Evolutionary conservation across 2,329 filamentous ascomycete species (phyloP).

Genomic region (Epichloe sibirici): DNA sequence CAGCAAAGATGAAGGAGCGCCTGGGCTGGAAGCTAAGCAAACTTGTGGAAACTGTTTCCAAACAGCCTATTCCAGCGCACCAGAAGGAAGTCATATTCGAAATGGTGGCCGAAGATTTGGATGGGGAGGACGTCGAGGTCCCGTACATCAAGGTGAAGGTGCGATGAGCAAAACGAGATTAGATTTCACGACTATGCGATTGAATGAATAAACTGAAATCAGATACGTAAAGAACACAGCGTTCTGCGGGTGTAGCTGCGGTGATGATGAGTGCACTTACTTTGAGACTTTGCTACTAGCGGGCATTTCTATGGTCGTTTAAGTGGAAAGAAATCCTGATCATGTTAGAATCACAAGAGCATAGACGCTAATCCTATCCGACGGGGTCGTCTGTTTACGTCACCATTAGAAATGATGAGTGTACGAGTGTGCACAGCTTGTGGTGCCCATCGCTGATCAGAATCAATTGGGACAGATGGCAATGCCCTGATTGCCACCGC

Average conservation of each 20-base stretch:
- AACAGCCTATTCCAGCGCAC: conserved; percentile 81
- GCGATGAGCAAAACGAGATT: conserved; percentile 12
- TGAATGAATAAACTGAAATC: background rate
- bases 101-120: conserved; percentile 79
- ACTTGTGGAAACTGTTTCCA: conserved; percentile 77
- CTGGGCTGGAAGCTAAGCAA: conserved; percentile 74
- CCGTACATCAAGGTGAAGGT: conserved; percentile 90
- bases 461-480: too few species aligned
- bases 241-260: background rate
- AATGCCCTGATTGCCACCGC: too few species aligned
- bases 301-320: too few species aligned
- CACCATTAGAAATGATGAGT: conserved; percentile 19
- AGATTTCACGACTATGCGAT: conserved; percentile 5
- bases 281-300: background rate
- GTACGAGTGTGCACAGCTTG: background rate
- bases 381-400: conserved; percentile 16
- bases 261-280: background rate
- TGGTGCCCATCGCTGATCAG: background rate
- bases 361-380: background rate
- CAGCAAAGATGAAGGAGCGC: conserved; percentile 68
- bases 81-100: conserved; percentile 96
- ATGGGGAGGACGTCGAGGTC: conserved; percentile 89
- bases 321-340: background rate
- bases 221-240: background rate
- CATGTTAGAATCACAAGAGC: background rate